Evolutionary conservation across 768 basidiomycete genomes (phyloP), one percentile per base, ranked within the genome.

Genomic region (Erythrobasidium yunnanense): DNA sequence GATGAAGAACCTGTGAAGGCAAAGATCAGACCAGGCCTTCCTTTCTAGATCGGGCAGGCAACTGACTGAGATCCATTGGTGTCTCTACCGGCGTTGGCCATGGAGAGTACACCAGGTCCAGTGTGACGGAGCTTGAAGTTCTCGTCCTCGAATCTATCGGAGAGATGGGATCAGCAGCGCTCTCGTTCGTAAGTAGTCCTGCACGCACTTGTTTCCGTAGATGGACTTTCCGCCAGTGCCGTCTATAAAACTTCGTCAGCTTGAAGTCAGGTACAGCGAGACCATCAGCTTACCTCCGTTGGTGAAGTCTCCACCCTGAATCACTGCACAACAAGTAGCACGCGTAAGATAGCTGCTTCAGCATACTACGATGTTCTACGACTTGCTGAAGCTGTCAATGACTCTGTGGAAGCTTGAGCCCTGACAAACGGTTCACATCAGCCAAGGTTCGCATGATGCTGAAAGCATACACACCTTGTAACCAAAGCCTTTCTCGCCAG

Each of bases 271-370:
- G 76, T 49, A 27, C 46, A 45, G 58, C 46, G 35, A 30, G 34
- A 4, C 5, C 29, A 22, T 33, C 42, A 42, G 8, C 56, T 67
- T 33, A 20, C 11, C 58, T 17, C 22, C 82, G 87, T 72, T 76
- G 87, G 88, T 95, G 78, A 96, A 99, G 79, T 96, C 93, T 78
- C 93, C 93, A 73, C 92, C 92, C 79, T 96, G 92, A 72, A 93
- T 90, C 88, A 88, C 88, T 68, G 67, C 70, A 66, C 32, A 42
- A 29, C 35, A 42, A 47, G 55, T 50, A 38, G 18, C n/a, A 2
- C 8, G 7, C 8, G 23, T 2, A n/a, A 22, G 3, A 62, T 8
- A 46, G 32, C n/a, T 55, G 50, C 25, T 13, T 52, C 7, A 38
- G 85, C 90, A 93, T 27, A 23, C 4, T 7, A 34, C 35, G 4